Evolutionary conservation across 2,329 filamentous ascomycete genomes (phyloP).

Genomic region (Chaetomiaceae sp.): DNA sequence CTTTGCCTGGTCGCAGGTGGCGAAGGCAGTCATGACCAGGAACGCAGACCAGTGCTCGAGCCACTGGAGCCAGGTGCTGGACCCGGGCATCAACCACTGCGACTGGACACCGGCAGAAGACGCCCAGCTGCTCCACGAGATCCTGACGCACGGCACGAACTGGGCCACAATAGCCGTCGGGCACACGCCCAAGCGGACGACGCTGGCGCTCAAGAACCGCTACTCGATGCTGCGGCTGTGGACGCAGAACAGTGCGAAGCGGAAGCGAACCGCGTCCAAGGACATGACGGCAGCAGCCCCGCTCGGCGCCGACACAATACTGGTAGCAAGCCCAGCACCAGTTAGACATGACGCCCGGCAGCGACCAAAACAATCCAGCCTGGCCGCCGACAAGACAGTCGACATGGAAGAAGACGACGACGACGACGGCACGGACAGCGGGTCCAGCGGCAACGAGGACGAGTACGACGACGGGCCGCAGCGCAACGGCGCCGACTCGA

Average conservation of each 20-base stretch:
- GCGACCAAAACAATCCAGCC: neutral
- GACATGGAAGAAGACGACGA: neutral
- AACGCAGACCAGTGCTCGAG: neutral
- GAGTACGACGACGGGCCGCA: neutral
- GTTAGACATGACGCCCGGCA: neutral
- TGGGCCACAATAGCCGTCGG: neutral
- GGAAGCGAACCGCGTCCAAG: too few relatives aligned
- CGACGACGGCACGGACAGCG: neutral
- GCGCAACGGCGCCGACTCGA: neutral
- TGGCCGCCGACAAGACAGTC: neutral
- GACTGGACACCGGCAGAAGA: neutral
- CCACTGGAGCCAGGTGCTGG: neutral
- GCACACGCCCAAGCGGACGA: neutral
- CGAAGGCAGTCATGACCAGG: neutral
- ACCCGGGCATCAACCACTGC: neutral
- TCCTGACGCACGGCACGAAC: neutral
- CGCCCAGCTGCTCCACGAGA: neutral
- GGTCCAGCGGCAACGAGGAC: neutral
- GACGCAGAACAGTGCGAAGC: neutral
- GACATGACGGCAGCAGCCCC: neutral
- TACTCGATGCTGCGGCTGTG: neutral
- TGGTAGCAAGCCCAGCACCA: neutral
- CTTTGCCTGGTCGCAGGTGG: neutral
- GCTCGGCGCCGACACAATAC: neutral
- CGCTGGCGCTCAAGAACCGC: neutral